These are phyloP conservation scores for Asterochloris sp. DNA, from an alignment of 139 green algal species.

Conservation along the genomic window DNA sequence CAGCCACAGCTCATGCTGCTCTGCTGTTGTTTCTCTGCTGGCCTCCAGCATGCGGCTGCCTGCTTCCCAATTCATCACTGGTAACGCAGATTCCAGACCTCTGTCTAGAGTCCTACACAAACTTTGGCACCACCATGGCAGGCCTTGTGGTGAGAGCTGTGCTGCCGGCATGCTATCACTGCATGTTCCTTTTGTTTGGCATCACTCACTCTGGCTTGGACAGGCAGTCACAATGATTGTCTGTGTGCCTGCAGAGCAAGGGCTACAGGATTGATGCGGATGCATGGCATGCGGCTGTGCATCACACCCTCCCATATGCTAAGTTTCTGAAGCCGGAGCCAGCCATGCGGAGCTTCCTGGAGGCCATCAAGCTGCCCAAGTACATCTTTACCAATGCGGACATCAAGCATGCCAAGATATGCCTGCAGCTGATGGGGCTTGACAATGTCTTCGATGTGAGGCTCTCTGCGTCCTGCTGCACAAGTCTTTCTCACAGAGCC, in stretches of 20 bases:
- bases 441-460: conserved; percentile 62
- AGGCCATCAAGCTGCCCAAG: conserved; percentile 49
- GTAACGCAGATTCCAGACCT: conserved; percentile 29
- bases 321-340: conserved; percentile 46
- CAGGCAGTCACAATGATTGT: not conserved
- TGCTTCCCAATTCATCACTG: conserved; percentile 27
- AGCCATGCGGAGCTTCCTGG: conserved; percentile 40
- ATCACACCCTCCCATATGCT: conserved; percentile 61
- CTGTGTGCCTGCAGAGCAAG: conserved; percentile 27
- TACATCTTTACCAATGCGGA: conserved; percentile 88
- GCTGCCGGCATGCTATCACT: not conserved
- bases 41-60: conserved; percentile 50
- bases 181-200: not conserved
- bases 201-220: not conserved
- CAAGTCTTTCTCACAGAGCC: not conserved
- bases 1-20: not conserved
- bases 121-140: conserved; percentile 66
- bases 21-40: conserved; percentile 36
- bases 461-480: not conserved
- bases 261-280: conserved; percentile 68
- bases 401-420: conserved; percentile 54
- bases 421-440: conserved; percentile 66
- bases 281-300: conserved; percentile 68
- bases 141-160: conserved; percentile 48
- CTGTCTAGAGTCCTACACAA: conserved; percentile 50